phyloP scores from a whole-genome alignment of 2,329 filamentous ascomycete species.

The Colletotrichum costaricense region DNA sequence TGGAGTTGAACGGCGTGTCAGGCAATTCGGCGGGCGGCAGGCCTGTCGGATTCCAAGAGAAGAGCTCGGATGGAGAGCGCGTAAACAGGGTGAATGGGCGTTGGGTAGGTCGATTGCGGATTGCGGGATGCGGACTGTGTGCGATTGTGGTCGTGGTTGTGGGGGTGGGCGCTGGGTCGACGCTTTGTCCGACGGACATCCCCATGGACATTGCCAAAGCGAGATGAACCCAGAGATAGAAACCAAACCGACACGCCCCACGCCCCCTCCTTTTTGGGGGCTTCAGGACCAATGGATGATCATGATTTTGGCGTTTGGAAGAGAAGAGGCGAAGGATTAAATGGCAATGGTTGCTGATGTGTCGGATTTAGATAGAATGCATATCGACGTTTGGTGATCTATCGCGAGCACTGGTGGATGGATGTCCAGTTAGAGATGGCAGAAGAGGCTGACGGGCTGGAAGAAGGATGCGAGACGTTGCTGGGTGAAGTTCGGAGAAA shows the following conservation, averaged over 20 bases:
- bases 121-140: not conserved
- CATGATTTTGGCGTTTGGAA: constrained; percentile 4
- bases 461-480: not conserved
- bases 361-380: not conserved
- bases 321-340: not conserved
- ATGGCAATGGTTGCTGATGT: not conserved
- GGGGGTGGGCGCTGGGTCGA: constrained; percentile 24
- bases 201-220: constrained; percentile 36
- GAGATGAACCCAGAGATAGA: constrained; percentile 35
- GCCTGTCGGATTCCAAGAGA: constrained; percentile 20
- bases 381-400: not conserved
- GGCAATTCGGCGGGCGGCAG: not conserved
- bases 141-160: not conserved
- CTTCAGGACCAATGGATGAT: not conserved
- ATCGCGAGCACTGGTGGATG: not conserved
- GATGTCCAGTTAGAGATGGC: constrained; percentile 21
- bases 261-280: constrained; percentile 11
- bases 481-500: constrained; percentile 6
- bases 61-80: not conserved
- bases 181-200: constrained; percentile 40
- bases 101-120: not conserved
- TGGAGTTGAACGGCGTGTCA: not conserved
- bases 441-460: not conserved
- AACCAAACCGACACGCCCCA: constrained; percentile 20
- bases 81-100: constrained; percentile 18